A percentile compares a stretch with the other conserved stretches of the same genome.
Conservation (phyloP, 2,329 filamentous ascomycete species). For the Xylaria sp. region DNA sequence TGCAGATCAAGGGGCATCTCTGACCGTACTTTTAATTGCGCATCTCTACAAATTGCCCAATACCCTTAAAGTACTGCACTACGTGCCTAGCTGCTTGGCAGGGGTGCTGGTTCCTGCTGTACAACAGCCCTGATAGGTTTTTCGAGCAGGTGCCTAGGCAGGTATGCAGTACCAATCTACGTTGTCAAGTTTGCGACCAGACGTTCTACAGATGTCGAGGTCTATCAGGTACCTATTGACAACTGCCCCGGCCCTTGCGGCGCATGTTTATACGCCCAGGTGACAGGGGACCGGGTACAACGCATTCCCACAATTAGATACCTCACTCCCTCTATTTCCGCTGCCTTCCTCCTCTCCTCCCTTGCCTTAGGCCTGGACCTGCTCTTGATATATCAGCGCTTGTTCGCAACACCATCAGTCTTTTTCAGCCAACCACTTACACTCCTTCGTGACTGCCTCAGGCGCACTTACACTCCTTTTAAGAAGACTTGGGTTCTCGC, state of each 20-base stretch:
- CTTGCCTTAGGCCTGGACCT: conserved; percentile 37
- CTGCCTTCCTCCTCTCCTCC: conserved; percentile 31
- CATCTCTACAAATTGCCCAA: conserved; percentile 26
- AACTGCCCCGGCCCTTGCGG: conserved; percentile 3
- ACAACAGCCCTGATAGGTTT: conserved; percentile 6
- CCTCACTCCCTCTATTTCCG: conserved; percentile 29
- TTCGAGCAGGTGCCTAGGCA: neutral
- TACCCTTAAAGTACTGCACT: conserved; percentile 5
- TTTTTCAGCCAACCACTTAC: conserved; percentile 43
- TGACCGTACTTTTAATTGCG: conserved; percentile 28
- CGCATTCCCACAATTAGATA: conserved; percentile 25
- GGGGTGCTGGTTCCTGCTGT: conserved; percentile 16
- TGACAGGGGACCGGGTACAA: conserved; percentile 23
- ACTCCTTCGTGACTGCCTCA: conserved; percentile 44
- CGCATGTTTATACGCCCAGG: conserved; percentile 3
- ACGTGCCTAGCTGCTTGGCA: conserved; percentile 19
- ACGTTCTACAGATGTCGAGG: neutral
- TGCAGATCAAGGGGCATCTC: neutral
- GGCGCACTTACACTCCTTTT: conserved; percentile 47
- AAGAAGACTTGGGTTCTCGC: conserved; percentile 37
- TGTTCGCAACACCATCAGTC: conserved; percentile 43
- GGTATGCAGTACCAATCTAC: conserved; percentile 10
- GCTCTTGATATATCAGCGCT: conserved; percentile 40
- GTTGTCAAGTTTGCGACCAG: conserved; percentile 8
- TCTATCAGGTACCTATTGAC: conserved; percentile 15